phyloP scores from a whole-genome alignment of 352 stramenopile species.

The Globisporangium canariense region DNA sequence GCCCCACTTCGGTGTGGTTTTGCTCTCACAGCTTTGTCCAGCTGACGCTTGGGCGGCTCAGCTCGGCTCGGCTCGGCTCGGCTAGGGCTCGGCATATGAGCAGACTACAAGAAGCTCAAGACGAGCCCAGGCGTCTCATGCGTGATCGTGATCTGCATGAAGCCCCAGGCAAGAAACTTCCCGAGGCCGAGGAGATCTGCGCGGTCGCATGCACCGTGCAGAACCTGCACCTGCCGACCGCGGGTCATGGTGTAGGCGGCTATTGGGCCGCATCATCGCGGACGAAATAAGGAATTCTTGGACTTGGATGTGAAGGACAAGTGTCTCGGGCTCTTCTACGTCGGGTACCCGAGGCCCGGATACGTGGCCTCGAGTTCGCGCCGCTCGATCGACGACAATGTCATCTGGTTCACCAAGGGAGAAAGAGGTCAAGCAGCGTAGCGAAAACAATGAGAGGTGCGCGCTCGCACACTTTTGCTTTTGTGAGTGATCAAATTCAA shows the following conservation, averaged over 20 bases:
- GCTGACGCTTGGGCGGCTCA: too few species aligned
- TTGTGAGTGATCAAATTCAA: too few species aligned
- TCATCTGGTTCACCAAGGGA: constrained; percentile 45
- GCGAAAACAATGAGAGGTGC: too few species aligned
- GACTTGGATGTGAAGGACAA: constrained; percentile 64
- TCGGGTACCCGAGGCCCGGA: constrained; percentile 58
- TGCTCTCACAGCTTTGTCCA: too few species aligned
- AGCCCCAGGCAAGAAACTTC: constrained; percentile 79
- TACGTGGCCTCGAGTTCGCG: constrained; percentile 45
- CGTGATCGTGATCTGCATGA: constrained; percentile 84
- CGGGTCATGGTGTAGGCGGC: constrained; percentile 51
- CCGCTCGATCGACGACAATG: constrained; percentile 69
- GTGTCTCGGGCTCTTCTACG: constrained; percentile 81
- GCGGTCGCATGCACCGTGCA: constrained; percentile 76
- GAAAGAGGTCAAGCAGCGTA: neutral
- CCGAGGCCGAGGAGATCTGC: constrained; percentile 79
- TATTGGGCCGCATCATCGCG: constrained; percentile 70
- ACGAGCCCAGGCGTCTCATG: constrained; percentile 62
- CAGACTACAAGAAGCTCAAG: constrained; percentile 54
- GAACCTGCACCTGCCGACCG: constrained; percentile 52
- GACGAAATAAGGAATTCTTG: constrained; percentile 81
- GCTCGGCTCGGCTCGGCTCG: too few species aligned
- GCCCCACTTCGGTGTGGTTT: too few species aligned
- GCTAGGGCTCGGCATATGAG: too few species aligned
- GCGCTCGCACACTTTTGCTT: too few species aligned